Evolutionary conservation across 2,329 filamentous ascomycete genomes (phyloP).

Genomic region (Scolecobasidium constrictum): DNA sequence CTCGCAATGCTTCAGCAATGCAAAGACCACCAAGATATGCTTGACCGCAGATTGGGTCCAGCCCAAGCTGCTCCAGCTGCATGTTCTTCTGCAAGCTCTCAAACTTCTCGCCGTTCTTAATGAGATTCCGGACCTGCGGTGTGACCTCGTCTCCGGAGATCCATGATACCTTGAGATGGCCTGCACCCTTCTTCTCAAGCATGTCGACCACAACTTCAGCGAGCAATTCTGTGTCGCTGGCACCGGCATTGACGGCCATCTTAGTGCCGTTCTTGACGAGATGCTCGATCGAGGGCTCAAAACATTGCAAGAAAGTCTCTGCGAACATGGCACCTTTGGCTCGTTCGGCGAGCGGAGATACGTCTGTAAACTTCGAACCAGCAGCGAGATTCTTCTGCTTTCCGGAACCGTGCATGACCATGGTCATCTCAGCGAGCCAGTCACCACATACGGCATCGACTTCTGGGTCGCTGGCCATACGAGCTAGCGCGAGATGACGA

Average conservation of each 20-base stretch:
- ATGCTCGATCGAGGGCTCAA: slow-evolving; percentile 5
- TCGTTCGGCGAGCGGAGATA: not conserved
- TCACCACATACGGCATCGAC: slow-evolving; percentile 13
- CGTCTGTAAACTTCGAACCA: slow-evolving; percentile 2
- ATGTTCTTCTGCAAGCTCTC: slow-evolving; percentile 6
- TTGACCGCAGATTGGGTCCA: slow-evolving; percentile 13
- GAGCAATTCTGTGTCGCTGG: slow-evolving; percentile 4
- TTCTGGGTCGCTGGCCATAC: slow-evolving; percentile 8
- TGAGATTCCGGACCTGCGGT: slow-evolving; percentile 9
- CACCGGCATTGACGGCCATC: slow-evolving; percentile 6
- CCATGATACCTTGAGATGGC: slow-evolving; percentile 6
- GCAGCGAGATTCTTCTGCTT: not conserved
- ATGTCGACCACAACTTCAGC: slow-evolving; percentile 1
- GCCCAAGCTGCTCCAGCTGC: slow-evolving; percentile 10
- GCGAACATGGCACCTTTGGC: slow-evolving; percentile 7
- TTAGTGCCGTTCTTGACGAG: slow-evolving; percentile 1
- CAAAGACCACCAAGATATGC: slow-evolving; percentile 26
- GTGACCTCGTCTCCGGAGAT: slow-evolving; percentile 13
- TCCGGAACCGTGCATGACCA: slow-evolving; percentile 11
- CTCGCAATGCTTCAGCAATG: slow-evolving; percentile 27
- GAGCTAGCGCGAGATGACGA: not conserved
- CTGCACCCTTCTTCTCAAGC: slow-evolving; percentile 2
- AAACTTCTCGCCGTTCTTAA: slow-evolving; percentile 11
- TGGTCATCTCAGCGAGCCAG: slow-evolving; percentile 14
- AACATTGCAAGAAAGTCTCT: slow-evolving; percentile 7